phyloP scores from a whole-genome alignment of 805 yeast species.

The Maudiozyma pseudohumilis region DNA sequence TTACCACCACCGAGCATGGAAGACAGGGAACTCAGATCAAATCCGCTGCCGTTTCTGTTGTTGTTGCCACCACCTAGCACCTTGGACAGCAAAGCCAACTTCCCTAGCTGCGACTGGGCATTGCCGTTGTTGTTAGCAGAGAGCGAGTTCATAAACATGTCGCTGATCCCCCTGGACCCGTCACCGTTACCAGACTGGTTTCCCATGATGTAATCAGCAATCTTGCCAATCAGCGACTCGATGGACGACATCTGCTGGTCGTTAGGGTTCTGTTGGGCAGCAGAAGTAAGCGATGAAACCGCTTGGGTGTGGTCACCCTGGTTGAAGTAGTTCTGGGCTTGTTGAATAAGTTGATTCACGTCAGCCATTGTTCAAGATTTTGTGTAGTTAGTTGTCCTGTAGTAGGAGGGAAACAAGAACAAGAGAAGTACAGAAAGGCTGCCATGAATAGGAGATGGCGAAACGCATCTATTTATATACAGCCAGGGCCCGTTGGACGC shows the following conservation, averaged over 20 bases:
- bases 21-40: constrained; percentile 15
- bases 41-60: constrained; percentile 9
- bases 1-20: constrained; percentile 14
- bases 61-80: constrained; percentile 9
- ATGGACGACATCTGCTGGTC: constrained; percentile 16
- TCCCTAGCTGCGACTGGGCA: constrained; percentile 23
- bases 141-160: constrained; percentile 15
- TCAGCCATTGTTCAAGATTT: constrained; percentile 9
- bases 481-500: too few species aligned
- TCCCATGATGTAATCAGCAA: constrained; percentile 15
- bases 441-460: too few species aligned
- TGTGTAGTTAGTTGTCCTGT: too few species aligned
- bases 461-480: too few species aligned
- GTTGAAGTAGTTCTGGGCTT: constrained; percentile 17
- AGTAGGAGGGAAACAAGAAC: too few species aligned
- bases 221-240: constrained; percentile 16
- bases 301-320: constrained; percentile 23
- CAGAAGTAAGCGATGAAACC: constrained; percentile 20
- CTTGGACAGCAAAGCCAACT: constrained; percentile 22
- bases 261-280: constrained; percentile 19
- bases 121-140: constrained; percentile 16
- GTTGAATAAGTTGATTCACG: constrained; percentile 11
- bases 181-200: neutral
- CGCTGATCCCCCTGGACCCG: constrained; percentile 14
- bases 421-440: too few species aligned